phyloP scores from a whole-genome alignment of 768 basidiomycete genomes.

The Lentinula detonsa region DNA sequence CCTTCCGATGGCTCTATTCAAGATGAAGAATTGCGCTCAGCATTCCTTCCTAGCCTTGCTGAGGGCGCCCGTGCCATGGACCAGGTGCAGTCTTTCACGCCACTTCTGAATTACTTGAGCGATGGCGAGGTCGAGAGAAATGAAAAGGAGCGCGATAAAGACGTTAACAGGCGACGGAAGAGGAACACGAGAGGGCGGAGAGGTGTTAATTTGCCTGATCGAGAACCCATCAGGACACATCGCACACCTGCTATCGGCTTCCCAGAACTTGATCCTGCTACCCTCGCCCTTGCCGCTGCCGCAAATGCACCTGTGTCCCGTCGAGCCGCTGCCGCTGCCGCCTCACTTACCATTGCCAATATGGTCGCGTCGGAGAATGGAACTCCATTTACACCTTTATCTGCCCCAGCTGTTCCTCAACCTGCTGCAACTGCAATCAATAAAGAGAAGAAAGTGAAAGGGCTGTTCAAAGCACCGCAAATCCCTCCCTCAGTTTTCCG shows the following conservation, averaged over 20 bases:
- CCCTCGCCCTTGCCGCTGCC: slow-evolving; percentile 58
- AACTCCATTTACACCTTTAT: slow-evolving; percentile 47
- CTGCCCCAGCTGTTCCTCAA: slow-evolving; percentile 24
- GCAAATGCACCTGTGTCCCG: slow-evolving; percentile 65
- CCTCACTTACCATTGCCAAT: slow-evolving; percentile 79
- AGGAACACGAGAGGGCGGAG: slow-evolving; percentile 77
- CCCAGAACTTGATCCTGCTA: slow-evolving; percentile 71
- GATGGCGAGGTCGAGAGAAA: slow-evolving; percentile 84
- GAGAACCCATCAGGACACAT: slow-evolving; percentile 88
- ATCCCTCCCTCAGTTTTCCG: slow-evolving; percentile 49
- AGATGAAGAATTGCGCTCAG: slow-evolving; percentile 88
- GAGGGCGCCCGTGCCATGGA: slow-evolving; percentile 69
- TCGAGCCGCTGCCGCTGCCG: slow-evolving; percentile 83
- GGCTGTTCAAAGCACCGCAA: slow-evolving; percentile 68
- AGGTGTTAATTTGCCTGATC: slow-evolving; percentile 83
- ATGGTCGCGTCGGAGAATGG: slow-evolving; percentile 93
- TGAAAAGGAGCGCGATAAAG: slow-evolving; percentile 93
- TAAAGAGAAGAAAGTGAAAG: slow-evolving; percentile 67
- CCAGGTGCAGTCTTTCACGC: slow-evolving; percentile 77
- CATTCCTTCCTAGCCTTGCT: slow-evolving; percentile 80
- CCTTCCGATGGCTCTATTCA: slow-evolving; percentile 75
- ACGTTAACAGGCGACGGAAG: slow-evolving; percentile 78
- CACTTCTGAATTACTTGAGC: slow-evolving; percentile 82
- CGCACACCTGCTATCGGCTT: slow-evolving; percentile 85
- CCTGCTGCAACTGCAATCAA: slow-evolving; percentile 31